A percentile compares a stretch with the other conserved stretches of the same genome.
Conservation (phyloP, 148 eudicot species). For the Dianthus caryophyllus region DNA sequence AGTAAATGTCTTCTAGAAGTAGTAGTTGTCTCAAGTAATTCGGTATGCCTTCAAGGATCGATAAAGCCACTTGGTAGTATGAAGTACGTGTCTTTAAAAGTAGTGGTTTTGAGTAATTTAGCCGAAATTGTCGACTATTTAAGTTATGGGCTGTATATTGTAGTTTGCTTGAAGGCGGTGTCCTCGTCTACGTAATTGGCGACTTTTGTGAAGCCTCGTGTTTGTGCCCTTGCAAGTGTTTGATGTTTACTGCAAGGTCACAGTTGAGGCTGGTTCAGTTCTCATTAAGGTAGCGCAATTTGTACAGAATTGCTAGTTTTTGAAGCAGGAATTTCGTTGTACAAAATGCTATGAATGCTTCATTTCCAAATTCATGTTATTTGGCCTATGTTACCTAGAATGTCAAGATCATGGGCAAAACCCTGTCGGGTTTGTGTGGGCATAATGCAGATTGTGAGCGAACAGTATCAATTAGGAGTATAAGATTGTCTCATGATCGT, state of each 20-base stretch:
- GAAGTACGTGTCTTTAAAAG: neutral
- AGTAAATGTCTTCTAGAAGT: neutral
- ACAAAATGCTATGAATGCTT: neutral
- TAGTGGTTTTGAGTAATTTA: neutral
- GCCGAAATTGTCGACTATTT: neutral
- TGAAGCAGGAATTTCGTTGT: constrained; percentile 1
- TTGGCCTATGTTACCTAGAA: neutral
- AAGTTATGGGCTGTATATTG: constrained; percentile 2
- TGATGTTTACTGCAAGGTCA: constrained; percentile 3
- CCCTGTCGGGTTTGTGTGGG: no score
- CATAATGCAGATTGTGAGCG: no score
- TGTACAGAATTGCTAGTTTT: constrained; percentile 12
- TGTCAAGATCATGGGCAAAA: no score
- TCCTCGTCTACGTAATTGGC: no score
- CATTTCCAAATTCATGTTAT: neutral
- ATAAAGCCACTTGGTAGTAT: constrained; percentile 1
- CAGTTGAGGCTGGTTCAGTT: neutral
- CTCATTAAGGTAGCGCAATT: neutral
- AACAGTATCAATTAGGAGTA: no score
- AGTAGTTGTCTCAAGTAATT: no score
- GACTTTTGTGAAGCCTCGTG: no score
- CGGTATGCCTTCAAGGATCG: neutral
- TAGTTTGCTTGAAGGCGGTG: neutral
- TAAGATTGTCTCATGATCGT: no score
- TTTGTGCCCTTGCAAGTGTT: neutral